Percentiles rank a stretch among this genome's conserved stretches.
Conservation (phyloP, 225 moss, liverwort and hornwort species). For the Pseudisothecium myosuroides region DNA sequence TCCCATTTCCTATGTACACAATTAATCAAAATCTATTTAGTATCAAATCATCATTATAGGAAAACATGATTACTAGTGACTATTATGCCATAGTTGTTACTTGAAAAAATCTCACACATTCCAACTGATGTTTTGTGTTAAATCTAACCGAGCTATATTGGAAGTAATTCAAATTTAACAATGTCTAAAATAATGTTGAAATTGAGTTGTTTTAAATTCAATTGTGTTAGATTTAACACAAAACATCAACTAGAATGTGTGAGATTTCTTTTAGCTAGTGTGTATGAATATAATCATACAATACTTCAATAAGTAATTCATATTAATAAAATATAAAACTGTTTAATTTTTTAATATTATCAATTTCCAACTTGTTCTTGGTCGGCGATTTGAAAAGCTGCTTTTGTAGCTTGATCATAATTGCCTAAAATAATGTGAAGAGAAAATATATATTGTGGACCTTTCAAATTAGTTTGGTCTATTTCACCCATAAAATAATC, state of each 20-base stretch:
- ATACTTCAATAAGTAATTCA: not conserved
- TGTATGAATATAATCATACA: no score
- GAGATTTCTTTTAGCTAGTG: no score
- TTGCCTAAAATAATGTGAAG: constrained; percentile 54
- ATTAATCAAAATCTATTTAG: not conserved
- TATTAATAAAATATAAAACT: no score
- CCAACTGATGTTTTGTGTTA: no score
- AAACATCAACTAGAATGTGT: no score
- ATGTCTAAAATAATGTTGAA: no score
- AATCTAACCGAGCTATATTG: no score
- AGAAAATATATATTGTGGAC: constrained; percentile 39
- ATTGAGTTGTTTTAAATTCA: no score
- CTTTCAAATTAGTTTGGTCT: constrained; percentile 30
- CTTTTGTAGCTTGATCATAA: constrained; percentile 57
- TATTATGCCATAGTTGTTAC: not conserved
- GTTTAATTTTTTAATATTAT: not conserved
- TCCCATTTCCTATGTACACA: constrained; percentile 32
- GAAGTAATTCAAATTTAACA: no score
- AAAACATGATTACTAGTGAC: no score
- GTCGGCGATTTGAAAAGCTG: constrained; percentile 34
- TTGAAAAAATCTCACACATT: no score
- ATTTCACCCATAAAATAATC: constrained; percentile 58
- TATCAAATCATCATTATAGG: accelerated
- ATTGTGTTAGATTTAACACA: no score
- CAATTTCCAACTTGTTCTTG: constrained; percentile 47